Evolutionary conservation across 2,329 filamentous ascomycete genomes (phyloP), one percentile per base, ranked within the genome.

Genomic region (Aureobasidium sp.): DNA sequence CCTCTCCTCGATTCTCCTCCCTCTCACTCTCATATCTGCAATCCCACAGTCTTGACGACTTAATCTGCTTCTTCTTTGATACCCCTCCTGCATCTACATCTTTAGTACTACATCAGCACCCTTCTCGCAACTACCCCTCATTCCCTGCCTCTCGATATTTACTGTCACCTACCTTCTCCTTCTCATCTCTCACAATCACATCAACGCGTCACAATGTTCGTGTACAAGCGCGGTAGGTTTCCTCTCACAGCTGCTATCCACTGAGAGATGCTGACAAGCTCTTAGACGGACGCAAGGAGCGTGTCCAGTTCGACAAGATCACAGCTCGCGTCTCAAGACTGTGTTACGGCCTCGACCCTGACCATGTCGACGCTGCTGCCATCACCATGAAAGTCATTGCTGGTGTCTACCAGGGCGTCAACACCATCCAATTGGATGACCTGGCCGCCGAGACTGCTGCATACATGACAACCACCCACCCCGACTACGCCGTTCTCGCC

Each of bases 301-400:
- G 94, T 78, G 94, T 99, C 68, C 94, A 99, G 78, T 99, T 99
- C 82, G 94, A 99, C 84, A 99, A 99, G 82, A 99, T 99, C 85
- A 97, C 94, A 73, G 94, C 94, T 71, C 91, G 94, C 78, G 94
- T 99, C 69, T 97, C 94, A 51, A 87, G 94, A 72, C 83, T 99
- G 73, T 99, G 94, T 84, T 99, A 99, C 77, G 93, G 93, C 68
- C 88, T 99, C 63, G 94, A 99, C 74, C 85, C 89, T 56, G 93
- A 90, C 70, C 94, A 99, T 81, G 90, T 99, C 72, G 94, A 99
- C 79, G 91, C 94, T 62, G 94, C 95, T 68, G 91, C 93, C 72
- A 99, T 99, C 75, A 99, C 94, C 64, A 92, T 96, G 80, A 99
- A 97, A 80, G 94, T 99, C 77, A 99, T 99, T 76, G 96, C 93